Conservation (phyloP, 2,329 filamentous ascomycete species). For the Monosporascus sp. region DNA sequence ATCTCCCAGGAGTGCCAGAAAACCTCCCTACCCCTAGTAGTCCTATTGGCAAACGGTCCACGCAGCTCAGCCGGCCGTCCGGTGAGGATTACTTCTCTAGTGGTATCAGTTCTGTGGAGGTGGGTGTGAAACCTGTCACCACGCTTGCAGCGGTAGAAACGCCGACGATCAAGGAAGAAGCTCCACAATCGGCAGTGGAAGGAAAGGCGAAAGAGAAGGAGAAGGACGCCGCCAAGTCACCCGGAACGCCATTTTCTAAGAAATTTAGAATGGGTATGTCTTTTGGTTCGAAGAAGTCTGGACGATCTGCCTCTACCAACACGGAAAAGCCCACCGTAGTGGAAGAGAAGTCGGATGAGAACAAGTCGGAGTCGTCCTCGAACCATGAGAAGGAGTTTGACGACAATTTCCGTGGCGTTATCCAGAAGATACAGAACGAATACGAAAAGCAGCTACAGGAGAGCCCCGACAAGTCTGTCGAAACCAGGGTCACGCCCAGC, state of each 20-base stretch:
- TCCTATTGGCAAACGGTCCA: constrained; percentile 50
- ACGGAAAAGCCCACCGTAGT: constrained; percentile 68
- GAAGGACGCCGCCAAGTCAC: constrained; percentile 51
- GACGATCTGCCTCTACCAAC: constrained; percentile 60
- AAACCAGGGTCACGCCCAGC: constrained; percentile 64
- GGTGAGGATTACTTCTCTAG: constrained; percentile 76
- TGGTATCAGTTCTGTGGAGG: constrained; percentile 45
- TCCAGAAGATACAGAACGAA: constrained; percentile 67
- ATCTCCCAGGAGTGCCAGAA: constrained; percentile 46
- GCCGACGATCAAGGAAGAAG: constrained; percentile 33
- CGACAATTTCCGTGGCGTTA: constrained; percentile 66
- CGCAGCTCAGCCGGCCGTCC: constrained; percentile 56
- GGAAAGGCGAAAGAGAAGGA: constrained; percentile 49
- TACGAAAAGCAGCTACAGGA: constrained; percentile 66
- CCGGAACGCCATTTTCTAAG: constrained; percentile 45
- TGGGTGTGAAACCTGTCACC: constrained; percentile 40
- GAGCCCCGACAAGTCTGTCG: constrained; percentile 47
- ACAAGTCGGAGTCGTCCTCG: constrained; percentile 53
- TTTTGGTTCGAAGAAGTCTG: constrained; percentile 80
- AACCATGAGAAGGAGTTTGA: constrained; percentile 69
- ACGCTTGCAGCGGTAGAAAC: constrained; percentile 42
- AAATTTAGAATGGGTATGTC: constrained; percentile 39
- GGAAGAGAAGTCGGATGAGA: constrained; percentile 71
- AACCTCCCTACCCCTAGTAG: constrained; percentile 37
- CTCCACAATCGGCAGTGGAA: constrained; percentile 49